Evolutionary conservation across 139 green algal genomes (phyloP).

Genomic region (Tetraselmis chui): DNA sequence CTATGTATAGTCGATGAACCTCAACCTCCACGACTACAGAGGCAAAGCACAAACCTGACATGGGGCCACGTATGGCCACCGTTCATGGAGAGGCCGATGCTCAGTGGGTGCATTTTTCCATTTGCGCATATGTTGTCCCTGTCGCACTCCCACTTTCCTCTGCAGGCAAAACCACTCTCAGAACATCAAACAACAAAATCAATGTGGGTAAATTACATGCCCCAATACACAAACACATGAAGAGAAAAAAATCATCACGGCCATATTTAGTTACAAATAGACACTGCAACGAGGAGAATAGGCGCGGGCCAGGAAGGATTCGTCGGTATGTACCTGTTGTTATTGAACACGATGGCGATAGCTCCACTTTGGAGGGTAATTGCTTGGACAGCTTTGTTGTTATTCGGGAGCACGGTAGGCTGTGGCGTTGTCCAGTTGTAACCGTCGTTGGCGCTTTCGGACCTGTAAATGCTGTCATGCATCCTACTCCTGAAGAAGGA

Average conservation of each 20-base stretch:
- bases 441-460: background rate
- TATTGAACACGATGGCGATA: conserved; percentile 12
- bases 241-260: no score
- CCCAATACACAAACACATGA: no score
- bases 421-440: conserved; percentile 1
- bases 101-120: background rate
- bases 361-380: background rate
- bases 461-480: background rate
- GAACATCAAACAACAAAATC: no score
- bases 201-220: no score
- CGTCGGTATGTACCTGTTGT: conserved; percentile 5
- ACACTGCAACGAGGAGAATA: no score
- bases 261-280: no score
- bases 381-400: conserved; percentile 4
- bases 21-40: no score
- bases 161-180: no score
- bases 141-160: conserved; percentile 1
- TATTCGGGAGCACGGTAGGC: conserved; percentile 5
- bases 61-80: background rate
- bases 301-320: no score
- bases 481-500: background rate
- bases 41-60: no score
- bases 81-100: background rate
- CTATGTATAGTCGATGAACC: no score
- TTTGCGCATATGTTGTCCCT: background rate